Percentiles rank a stretch among this genome's conserved stretches.
Conservation (phyloP, 495 filamentous ascomycete species). For the Penicillium daleae region DNA sequence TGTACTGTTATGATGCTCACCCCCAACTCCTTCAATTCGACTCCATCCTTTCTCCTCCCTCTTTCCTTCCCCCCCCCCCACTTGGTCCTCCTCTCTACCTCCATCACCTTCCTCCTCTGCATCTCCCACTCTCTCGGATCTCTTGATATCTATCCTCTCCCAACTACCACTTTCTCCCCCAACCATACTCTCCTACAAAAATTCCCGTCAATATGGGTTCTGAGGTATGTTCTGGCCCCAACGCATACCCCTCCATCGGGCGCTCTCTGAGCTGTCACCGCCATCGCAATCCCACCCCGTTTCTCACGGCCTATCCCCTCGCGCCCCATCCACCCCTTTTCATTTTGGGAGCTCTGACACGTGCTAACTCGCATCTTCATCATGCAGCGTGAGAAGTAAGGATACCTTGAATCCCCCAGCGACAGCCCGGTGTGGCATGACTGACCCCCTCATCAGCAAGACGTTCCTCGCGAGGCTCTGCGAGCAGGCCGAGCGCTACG, state of each 20-base stretch:
- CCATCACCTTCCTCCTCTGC: constrained; percentile 35
- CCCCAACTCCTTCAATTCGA: constrained; percentile 24
- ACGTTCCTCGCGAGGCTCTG: constrained; percentile 99
- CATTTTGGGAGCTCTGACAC: constrained; percentile 15
- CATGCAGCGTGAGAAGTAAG: constrained; percentile 84
- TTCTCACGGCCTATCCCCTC: constrained; percentile 29
- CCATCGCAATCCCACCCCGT: constrained; percentile 37
- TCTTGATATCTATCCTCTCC: constrained; percentile 19
- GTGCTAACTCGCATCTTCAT: constrained; percentile 33
- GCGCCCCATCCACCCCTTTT: constrained; percentile 13
- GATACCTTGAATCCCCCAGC: constrained; percentile 23
- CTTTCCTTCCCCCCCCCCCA: constrained; percentile 27
- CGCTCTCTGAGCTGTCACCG: constrained; percentile 40
- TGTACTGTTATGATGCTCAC: constrained; percentile 35
- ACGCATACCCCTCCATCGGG: constrained; percentile 44
- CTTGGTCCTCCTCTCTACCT: constrained; percentile 30
- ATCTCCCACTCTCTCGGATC: constrained; percentile 25
- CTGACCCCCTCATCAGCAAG: constrained; percentile 73
- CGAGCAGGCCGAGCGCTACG: constrained; percentile 99
- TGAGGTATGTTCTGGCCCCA: constrained; percentile 48
- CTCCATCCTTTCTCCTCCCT: constrained; percentile 24
- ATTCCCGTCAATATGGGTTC: constrained; percentile 46
- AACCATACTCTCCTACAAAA: constrained; percentile 1
- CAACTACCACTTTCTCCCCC: not conserved
- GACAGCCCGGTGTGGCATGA: constrained; percentile 26